Evolutionary conservation across 768 basidiomycete species (phyloP).

Genomic region (Suillus discolor): DNA sequence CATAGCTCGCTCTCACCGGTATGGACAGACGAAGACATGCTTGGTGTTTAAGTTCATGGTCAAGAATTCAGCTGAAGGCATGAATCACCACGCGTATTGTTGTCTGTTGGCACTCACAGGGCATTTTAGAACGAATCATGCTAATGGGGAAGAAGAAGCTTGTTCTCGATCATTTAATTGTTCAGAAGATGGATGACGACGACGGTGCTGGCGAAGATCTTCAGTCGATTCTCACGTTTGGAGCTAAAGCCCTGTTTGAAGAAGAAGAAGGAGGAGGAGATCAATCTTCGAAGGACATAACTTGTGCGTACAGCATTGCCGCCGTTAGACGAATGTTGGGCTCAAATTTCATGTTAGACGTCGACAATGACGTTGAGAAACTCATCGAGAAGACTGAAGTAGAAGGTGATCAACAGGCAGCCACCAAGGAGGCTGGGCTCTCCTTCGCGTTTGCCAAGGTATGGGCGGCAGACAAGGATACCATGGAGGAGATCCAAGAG

Average conservation of each 20-base stretch:
- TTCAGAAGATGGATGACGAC: constrained; percentile 91
- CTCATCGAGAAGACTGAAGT: constrained; percentile 85
- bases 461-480: constrained; percentile 81
- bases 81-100: constrained; percentile 12
- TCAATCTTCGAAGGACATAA: constrained; percentile 61
- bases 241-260: constrained; percentile 85
- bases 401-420: constrained; percentile 60
- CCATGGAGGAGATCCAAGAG: constrained; percentile 68
- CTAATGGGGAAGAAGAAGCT: constrained; percentile 95
- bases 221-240: constrained; percentile 87
- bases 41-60: constrained; percentile 96
- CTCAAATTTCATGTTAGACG: constrained; percentile 46
- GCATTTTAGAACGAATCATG: constrained; percentile 79
- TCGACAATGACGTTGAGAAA: constrained; percentile 80
- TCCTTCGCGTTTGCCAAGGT: constrained; percentile 90
- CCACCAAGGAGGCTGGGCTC: constrained; percentile 50
- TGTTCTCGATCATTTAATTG: constrained; percentile 91
- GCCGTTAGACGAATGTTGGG: not conserved
- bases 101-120: constrained; percentile 8
- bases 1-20: constrained; percentile 92
- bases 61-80: constrained; percentile 90
- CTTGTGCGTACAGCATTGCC: constrained; percentile 47
- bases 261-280: constrained; percentile 50
- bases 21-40: constrained; percentile 93
- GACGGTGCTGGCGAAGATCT: constrained; percentile 78